Conservation (phyloP, 2,329 filamentous ascomycete genomes). For the Corinectria fuckeliana region DNA sequence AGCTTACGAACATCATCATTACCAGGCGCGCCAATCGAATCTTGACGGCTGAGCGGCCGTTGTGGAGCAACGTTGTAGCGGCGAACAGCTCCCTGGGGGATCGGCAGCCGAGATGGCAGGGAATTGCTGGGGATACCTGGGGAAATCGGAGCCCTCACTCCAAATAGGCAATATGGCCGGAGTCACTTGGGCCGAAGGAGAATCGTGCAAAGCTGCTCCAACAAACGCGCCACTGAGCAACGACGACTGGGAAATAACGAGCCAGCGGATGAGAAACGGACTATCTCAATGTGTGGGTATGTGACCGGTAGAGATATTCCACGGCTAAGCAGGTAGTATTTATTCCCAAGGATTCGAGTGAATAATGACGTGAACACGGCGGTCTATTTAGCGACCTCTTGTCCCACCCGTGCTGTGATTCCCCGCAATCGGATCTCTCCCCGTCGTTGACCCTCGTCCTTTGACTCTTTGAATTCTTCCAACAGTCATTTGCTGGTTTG, state of each 20-base stretch:
- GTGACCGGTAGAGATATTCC: not conserved
- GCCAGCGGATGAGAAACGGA: not conserved
- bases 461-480: not conserved
- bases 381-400: not conserved
- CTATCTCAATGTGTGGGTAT: not conserved
- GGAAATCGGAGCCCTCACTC: constrained; percentile 3
- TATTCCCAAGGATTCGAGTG: not conserved
- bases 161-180: constrained; percentile 6
- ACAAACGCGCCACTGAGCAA: constrained; percentile 18
- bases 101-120: not conserved
- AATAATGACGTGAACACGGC: not conserved
- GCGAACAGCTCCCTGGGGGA: constrained; percentile 4
- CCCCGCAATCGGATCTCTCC: not conserved
- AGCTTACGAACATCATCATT: not conserved
- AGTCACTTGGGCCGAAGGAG: not conserved
- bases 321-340: not conserved
- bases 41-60: not conserved
- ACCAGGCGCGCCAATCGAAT: constrained; percentile 16
- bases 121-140: not conserved
- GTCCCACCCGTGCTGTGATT: not conserved
- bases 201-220: not conserved
- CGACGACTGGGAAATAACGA: not conserved
- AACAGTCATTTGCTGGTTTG: not conserved
- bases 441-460: not conserved
- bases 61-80: not conserved